Evolutionary conservation across 2,329 filamentous ascomycete genomes (phyloP).

Genomic region (Trichoderma sp.): DNA sequence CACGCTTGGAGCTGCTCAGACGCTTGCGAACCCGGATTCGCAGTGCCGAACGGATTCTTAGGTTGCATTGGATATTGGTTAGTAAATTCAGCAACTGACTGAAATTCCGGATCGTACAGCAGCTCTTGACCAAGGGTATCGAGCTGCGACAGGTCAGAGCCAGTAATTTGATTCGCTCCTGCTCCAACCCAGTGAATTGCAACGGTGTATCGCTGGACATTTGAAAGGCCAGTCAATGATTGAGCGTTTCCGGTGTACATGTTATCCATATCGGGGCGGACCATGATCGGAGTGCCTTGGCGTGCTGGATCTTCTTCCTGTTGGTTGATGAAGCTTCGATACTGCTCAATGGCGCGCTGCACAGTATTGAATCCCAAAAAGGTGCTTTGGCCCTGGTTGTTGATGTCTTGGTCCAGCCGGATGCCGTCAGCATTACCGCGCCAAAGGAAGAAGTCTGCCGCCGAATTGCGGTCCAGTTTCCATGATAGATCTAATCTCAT

Average conservation of each 20-base stretch:
- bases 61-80: slow-evolving; percentile 18
- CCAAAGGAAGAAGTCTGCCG: slow-evolving; percentile 17
- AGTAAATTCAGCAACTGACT: slow-evolving; percentile 11
- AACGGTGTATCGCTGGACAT: slow-evolving; percentile 19
- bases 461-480: slow-evolving; percentile 15
- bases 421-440: slow-evolving; percentile 16
- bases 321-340: slow-evolving; percentile 21
- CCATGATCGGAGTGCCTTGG: slow-evolving; percentile 16
- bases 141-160: slow-evolving; percentile 10
- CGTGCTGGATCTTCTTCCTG: slow-evolving; percentile 21
- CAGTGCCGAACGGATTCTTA: slow-evolving; percentile 13
- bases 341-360: slow-evolving; percentile 18
- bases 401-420: slow-evolving; percentile 20
- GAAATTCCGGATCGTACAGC: slow-evolving; percentile 2
- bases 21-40: slow-evolving; percentile 11
- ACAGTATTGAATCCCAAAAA: slow-evolving; percentile 12
- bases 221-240: slow-evolving; percentile 4
- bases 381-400: background rate
- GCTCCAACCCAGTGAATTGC: slow-evolving; percentile 22
- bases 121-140: slow-evolving; percentile 11
- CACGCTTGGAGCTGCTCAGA: slow-evolving; percentile 16
- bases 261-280: slow-evolving; percentile 21
- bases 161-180: slow-evolving; percentile 14
- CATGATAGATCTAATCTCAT: slow-evolving; percentile 20
- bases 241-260: slow-evolving; percentile 18